Evolutionary conservation across 768 basidiomycete genomes (phyloP), one percentile per base, ranked within the genome.

Genomic region (Pisolithus sp.): DNA sequence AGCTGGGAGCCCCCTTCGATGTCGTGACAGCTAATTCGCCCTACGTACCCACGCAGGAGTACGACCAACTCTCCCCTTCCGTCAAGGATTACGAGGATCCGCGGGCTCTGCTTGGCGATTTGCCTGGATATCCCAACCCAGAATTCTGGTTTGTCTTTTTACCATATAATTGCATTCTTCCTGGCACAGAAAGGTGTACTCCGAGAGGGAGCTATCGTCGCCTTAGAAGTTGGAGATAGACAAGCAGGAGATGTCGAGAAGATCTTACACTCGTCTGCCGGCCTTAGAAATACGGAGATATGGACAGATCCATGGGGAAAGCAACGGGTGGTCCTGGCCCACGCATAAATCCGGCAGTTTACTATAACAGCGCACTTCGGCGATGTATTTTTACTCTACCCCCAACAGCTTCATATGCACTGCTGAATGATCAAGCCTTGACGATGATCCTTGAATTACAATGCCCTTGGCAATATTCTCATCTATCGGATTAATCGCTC

Each of bases 1-100:
- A 36, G 37, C 64, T 79, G 53, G 59, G 59, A 46, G 73, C 67
- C 3, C 80, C 85, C 2, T 89, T 83, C 68, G 84, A 91, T 68
- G 71, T 93, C 51, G 72, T 93, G 61, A 91, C 90, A 10, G 80
- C 85, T 15, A 94, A 93, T 69, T 88, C 89, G 23, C 88, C 91
- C 9, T 97, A 96, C 68, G 88, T 97, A 57, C 75, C 92, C 36
- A 74, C 66, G 55, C 58, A 68, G 37, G 84, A 86, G 53, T 94
- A 84, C 62, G 68, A 78, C 40, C 48, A 60, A 21, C 76, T 97
- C 31, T 78, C 85, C 7, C 53, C 62, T n/a, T 84, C 82, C 45
- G 93, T 97, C 49, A 78, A 71, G 47, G 73, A 79, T 48, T 89
- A 80, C 64, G 95, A 98, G 68, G 92, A 94, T 69, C 80, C 76